Evolutionary conservation across 495 filamentous ascomycete species (phyloP).

Genomic region (Penicillium silybi): DNA sequence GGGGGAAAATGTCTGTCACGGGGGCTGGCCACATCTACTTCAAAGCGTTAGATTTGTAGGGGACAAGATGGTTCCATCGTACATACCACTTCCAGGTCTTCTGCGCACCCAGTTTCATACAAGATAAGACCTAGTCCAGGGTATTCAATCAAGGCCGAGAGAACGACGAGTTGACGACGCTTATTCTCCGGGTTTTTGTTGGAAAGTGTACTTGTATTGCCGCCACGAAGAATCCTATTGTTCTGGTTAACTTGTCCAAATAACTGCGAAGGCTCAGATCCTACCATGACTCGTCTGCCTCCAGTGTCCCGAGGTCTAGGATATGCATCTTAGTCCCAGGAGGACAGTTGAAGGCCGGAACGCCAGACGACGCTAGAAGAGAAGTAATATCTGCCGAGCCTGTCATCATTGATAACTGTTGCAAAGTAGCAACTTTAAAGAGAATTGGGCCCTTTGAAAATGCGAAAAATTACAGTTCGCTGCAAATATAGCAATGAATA

Average conservation of each 20-base stretch:
- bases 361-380: too few relatives aligned
- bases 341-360: too few relatives aligned
- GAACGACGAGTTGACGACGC: constrained; percentile 39
- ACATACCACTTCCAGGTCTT: constrained; percentile 38
- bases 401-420: too few relatives aligned
- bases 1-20: constrained; percentile 43
- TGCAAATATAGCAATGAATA: too few relatives aligned
- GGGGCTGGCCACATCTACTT: constrained; percentile 33
- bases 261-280: not conserved
- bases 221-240: constrained; percentile 24
- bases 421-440: too few relatives aligned
- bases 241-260: too few relatives aligned
- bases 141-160: constrained; percentile 48
- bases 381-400: too few relatives aligned
- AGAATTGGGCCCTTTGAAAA: too few relatives aligned
- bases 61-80: too few relatives aligned
- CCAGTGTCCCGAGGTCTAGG: constrained; percentile 24
- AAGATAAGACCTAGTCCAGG: constrained; percentile 48
- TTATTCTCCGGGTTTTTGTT: constrained; percentile 28
- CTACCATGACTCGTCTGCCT: constrained; percentile 26
- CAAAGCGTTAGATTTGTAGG: not conserved
- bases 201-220: constrained; percentile 22
- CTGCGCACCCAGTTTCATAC: constrained; percentile 49
- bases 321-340: constrained; percentile 30
- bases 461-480: too few relatives aligned